Conservation (phyloP, 495 filamentous ascomycete genomes). For the Aspergillus ellipticus region DNA sequence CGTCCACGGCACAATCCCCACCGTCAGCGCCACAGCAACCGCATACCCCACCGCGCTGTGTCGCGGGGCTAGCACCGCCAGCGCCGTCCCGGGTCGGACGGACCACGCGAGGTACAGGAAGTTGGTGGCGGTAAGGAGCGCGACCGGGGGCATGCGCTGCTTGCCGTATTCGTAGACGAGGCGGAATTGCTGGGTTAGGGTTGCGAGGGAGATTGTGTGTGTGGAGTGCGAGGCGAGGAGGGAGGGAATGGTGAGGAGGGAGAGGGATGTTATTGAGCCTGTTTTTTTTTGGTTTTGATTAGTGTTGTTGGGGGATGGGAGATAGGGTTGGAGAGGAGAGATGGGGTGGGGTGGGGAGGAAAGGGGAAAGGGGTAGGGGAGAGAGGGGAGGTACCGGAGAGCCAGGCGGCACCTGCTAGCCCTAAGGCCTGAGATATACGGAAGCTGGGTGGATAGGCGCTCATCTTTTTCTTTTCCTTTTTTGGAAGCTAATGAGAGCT, state of each 20-base stretch:
- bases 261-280: conserved; percentile 29
- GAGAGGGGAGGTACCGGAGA: conserved; percentile 21
- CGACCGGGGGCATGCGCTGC: conserved; percentile 31
- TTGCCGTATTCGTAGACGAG: conserved; percentile 32
- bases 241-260: conserved; percentile 28
- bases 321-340: neutral
- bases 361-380: neutral
- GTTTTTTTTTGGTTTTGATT: conserved; percentile 33
- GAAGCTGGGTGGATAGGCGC: conserved; percentile 17
- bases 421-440: conserved; percentile 32
- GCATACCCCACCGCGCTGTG: conserved; percentile 22
- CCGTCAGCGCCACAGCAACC: conserved; percentile 26
- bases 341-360: neutral
- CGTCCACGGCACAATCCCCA: conserved; percentile 39
- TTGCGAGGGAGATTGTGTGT: conserved; percentile 25
- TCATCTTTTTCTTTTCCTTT: too few relatives aligned
- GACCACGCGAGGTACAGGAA: conserved; percentile 41
- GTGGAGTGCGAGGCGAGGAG: conserved; percentile 22
- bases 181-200: conserved; percentile 26
- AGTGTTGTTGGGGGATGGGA: neutral
- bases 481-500: too few relatives aligned
- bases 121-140: conserved; percentile 24
- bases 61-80: conserved; percentile 21
- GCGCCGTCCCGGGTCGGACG: conserved; percentile 19
- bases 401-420: conserved; percentile 30